phyloP scores from a whole-genome alignment of 257 asterid genomes.

The Fraxinus americana region DNA sequence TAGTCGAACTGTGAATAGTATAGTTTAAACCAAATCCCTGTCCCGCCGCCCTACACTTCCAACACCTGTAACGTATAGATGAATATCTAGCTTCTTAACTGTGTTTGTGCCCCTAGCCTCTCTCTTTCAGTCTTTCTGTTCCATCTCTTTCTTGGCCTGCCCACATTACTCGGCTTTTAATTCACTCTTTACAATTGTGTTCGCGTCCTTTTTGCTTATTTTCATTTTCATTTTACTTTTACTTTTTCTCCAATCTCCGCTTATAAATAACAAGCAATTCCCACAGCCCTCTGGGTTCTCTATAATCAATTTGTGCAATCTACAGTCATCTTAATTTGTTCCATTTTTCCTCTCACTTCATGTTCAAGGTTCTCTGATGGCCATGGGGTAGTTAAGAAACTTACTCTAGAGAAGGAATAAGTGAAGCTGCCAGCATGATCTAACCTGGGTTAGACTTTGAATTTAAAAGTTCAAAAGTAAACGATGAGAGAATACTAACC shows the following conservation, averaged over 20 bases:
- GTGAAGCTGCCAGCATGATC: slow-evolving; percentile 99
- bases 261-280: slow-evolving; percentile 5
- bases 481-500: slow-evolving; percentile 22
- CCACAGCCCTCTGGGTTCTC: neutral
- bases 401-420: slow-evolving; percentile 47
- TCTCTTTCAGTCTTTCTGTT: neutral
- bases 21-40: neutral
- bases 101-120: slow-evolving; percentile 1
- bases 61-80: slow-evolving; percentile 21
- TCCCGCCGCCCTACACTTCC: slow-evolving; percentile 31
- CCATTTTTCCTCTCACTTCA: neutral
- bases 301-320: neutral
- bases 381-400: slow-evolving; percentile 24
- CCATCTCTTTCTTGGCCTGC: slow-evolving; percentile 15
- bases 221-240: neutral
- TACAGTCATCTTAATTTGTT: neutral
- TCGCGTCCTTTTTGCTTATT: slow-evolving; percentile 19
- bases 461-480: too few relatives aligned
- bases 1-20: neutral
- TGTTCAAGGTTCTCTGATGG: too few relatives aligned
- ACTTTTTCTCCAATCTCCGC: neutral
- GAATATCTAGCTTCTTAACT: neutral
- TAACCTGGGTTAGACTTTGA: slow-evolving; percentile 44
- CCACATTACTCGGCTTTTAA: slow-evolving; percentile 36
- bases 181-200: slow-evolving; percentile 51